phyloP scores from a whole-genome alignment of 495 filamentous ascomycete genomes.

The Trichoderma reesei region DNA sequence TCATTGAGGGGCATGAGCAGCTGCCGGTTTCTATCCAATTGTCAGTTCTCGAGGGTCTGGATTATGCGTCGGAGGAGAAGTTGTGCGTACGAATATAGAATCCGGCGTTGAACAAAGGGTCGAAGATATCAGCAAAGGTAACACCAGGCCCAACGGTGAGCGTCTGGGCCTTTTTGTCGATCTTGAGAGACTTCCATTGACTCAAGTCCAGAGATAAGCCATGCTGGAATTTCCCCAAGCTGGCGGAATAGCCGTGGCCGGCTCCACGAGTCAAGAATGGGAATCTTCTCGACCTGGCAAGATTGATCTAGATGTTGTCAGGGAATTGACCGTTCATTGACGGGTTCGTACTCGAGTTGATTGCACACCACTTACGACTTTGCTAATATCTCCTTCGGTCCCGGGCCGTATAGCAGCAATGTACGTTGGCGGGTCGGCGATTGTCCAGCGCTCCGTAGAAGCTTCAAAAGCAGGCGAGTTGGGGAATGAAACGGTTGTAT shows the following conservation, averaged over 20 bases:
- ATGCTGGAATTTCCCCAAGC: slow-evolving; percentile 11
- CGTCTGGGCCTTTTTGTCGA: slow-evolving; percentile 15
- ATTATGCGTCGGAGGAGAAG: not conserved
- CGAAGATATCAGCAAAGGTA: slow-evolving; percentile 15
- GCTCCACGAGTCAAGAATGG: slow-evolving; percentile 28
- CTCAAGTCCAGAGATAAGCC: slow-evolving; percentile 25
- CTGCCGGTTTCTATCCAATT: slow-evolving; percentile 16
- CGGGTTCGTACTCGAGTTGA: too few species aligned
- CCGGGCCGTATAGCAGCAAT: not conserved
- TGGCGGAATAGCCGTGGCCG: slow-evolving; percentile 23
- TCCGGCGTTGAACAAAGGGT: slow-evolving; percentile 20
- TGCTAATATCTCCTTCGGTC: not conserved
- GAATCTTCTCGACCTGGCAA: slow-evolving; percentile 18
- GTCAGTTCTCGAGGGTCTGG: not conserved
- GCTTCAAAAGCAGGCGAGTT: not conserved
- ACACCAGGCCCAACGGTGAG: slow-evolving; percentile 21
- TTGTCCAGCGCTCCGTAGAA: not conserved
- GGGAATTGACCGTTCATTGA: too few species aligned
- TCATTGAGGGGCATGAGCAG: slow-evolving; percentile 22
- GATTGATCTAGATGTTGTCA: slow-evolving; percentile 15
- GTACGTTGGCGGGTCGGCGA: not conserved
- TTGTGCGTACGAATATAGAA: slow-evolving; percentile 24
- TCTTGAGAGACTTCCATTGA: slow-evolving; percentile 17
- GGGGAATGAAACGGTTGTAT: not conserved
- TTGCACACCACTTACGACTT: not conserved